These are phyloP conservation scores for Boletus hoseneyae DNA, from an alignment of 1,284 basidiomycete genomes.

Conservation along the genomic window DNA sequence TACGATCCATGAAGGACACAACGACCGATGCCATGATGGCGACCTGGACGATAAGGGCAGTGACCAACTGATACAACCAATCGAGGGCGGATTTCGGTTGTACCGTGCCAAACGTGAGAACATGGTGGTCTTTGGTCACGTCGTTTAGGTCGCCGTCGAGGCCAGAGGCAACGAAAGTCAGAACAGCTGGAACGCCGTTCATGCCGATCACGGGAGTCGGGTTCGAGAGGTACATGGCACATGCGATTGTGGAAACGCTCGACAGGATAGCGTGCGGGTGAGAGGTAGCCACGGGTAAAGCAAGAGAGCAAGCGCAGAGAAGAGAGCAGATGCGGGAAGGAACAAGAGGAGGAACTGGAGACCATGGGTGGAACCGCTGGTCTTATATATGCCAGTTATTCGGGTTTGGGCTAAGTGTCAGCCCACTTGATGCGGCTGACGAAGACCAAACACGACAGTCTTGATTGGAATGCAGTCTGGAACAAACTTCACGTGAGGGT, in stretches of 20 bases:
- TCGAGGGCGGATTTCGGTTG: conserved; percentile 8
- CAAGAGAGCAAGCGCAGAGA: not conserved
- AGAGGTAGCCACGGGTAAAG: conserved; percentile 10
- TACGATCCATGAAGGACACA: conserved; percentile 19
- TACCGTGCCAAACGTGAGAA: not conserved
- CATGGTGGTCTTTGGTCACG: not conserved
- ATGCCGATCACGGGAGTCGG: not conserved
- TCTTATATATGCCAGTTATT: conserved; percentile 15
- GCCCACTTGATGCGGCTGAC: not conserved
- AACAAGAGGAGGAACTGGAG: conserved; percentile 5
- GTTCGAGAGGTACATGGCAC: not conserved
- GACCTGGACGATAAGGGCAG: conserved; percentile 3
- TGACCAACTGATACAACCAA: conserved; percentile 12
- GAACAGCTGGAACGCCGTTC: not conserved
- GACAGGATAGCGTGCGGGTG: not conserved
- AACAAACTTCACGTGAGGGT: no score
- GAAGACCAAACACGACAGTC: not conserved
- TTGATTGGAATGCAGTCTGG: not conserved
- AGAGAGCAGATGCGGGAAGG: not conserved
- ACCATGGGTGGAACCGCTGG: not conserved
- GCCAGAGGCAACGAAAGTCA: not conserved
- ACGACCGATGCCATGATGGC: no score
- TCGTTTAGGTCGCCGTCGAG: no score
- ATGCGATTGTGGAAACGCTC: conserved; percentile 3
- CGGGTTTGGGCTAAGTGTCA: conserved; percentile 3